Conservation (phyloP, 371 early-diverging fungal genomes). For the Mucor sp. region DNA sequence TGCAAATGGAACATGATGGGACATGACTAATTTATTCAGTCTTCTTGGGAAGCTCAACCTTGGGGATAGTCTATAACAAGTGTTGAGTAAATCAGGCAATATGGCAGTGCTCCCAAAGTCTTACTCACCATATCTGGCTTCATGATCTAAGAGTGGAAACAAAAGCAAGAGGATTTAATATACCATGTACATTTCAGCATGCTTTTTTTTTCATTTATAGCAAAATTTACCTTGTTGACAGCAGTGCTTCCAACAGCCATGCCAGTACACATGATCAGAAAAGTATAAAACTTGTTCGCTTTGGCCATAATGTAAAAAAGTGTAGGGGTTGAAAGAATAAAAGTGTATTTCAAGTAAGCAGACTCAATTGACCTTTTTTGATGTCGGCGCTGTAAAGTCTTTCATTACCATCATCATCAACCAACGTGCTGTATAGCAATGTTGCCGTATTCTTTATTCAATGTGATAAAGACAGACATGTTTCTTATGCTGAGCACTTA, state of each 20-base stretch:
- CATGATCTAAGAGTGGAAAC: constrained; percentile 22
- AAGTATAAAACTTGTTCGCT: constrained; percentile 43
- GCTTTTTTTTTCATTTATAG: background rate
- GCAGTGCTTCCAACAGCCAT: constrained; percentile 52
- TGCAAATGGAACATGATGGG: background rate
- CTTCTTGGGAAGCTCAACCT: constrained; percentile 14
- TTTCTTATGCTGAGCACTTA: too few relatives aligned
- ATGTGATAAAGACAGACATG: too few relatives aligned
- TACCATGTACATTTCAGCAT: background rate
- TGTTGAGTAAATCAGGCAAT: background rate
- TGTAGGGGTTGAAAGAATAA: background rate
- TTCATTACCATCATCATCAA: too few relatives aligned
- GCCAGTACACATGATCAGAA: constrained; percentile 40
- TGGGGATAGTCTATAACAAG: constrained; percentile 17
- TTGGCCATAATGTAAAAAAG: constrained; percentile 35
- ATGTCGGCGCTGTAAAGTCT: background rate
- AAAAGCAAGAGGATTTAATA: background rate
- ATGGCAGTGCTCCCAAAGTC: background rate
- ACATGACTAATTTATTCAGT: background rate
- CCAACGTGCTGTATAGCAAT: too few relatives aligned
- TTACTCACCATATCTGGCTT: constrained; percentile 42
- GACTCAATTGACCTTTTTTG: background rate
- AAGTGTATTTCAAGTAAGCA: too few relatives aligned
- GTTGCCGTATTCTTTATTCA: too few relatives aligned
- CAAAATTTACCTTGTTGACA: constrained; percentile 40